phyloP scores from a whole-genome alignment of 441 rosid genomes.

The Corymbia calophylla region DNA sequence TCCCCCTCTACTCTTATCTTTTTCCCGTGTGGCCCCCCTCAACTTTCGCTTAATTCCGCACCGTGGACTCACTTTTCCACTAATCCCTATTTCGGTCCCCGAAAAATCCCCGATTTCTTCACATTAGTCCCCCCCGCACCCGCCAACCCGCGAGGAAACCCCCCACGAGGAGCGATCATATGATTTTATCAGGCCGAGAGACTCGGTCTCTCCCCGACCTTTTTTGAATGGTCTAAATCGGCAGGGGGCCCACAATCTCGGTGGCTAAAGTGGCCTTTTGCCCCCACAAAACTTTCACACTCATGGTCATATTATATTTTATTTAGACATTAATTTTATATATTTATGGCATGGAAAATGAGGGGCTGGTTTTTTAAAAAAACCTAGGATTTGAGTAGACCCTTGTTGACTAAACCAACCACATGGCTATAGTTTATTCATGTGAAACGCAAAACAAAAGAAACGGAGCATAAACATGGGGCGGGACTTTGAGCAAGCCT shows the following conservation, averaged over 20 bases:
- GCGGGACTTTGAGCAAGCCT: not conserved
- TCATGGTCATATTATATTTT: not conserved
- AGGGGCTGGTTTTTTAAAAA: not conserved
- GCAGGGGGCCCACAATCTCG: not conserved
- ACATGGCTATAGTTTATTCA: not conserved
- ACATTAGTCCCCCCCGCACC: not conserved
- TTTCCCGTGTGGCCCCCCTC: not conserved
- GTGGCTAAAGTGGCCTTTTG: not conserved
- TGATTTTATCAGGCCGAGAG: not conserved
- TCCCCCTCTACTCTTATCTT: not conserved
- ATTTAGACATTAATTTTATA: not conserved
- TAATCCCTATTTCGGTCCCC: not conserved
- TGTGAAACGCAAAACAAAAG: not conserved
- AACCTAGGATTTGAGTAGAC: not conserved
- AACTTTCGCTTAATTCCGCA: not conserved
- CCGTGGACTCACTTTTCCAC: not conserved
- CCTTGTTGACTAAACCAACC: not conserved
- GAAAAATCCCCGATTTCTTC: not conserved
- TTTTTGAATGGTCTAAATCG: not conserved
- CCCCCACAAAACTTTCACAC: not conserved
- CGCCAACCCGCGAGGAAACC: not conserved
- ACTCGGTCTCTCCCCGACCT: not conserved
- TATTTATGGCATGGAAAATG: not conserved
- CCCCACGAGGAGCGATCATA: not conserved
- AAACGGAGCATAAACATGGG: not conserved